Conservation (phyloP, 2,329 filamentous ascomycete species). For the Curvularia eragrostidis region DNA sequence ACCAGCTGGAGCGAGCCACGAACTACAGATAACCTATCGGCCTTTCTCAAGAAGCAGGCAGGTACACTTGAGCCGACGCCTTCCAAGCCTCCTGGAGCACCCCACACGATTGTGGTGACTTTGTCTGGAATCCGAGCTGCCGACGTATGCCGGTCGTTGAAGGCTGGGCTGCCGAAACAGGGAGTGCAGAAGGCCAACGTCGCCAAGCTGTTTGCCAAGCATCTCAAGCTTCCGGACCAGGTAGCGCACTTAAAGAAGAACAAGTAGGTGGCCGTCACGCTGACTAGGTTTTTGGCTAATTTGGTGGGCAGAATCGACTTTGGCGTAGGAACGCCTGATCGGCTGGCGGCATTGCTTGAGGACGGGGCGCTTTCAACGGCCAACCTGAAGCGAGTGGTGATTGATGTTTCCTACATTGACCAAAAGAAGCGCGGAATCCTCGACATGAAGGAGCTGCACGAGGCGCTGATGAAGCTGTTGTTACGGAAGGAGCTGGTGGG, state of each 20-base stretch:
- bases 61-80: slow-evolving; percentile 68
- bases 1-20: slow-evolving; percentile 73
- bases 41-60: slow-evolving; percentile 75
- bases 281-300: slow-evolving; percentile 19
- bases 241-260: slow-evolving; percentile 73
- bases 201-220: slow-evolving; percentile 95
- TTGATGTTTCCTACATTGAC: slow-evolving; percentile 93
- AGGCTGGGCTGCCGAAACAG: slow-evolving; percentile 57
- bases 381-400: slow-evolving; percentile 77
- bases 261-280: slow-evolving; percentile 52
- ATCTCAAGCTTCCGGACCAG: slow-evolving; percentile 93
- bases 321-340: slow-evolving; percentile 85
- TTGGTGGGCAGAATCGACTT: slow-evolving; percentile 71
- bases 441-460: slow-evolving; percentile 92
- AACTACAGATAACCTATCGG: slow-evolving; percentile 74
- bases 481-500: slow-evolving; percentile 70
- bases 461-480: slow-evolving; percentile 79
- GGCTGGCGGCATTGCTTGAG: slow-evolving; percentile 82
- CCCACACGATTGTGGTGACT: slow-evolving; percentile 87
- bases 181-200: slow-evolving; percentile 72
- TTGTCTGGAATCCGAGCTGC: slow-evolving; percentile 84
- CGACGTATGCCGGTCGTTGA: slow-evolving; percentile 80
- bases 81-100: slow-evolving; percentile 63
- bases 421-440: slow-evolving; percentile 92
- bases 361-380: slow-evolving; percentile 76